Conservation (phyloP, 331 rosid species). For the Malus hybrid region DNA sequence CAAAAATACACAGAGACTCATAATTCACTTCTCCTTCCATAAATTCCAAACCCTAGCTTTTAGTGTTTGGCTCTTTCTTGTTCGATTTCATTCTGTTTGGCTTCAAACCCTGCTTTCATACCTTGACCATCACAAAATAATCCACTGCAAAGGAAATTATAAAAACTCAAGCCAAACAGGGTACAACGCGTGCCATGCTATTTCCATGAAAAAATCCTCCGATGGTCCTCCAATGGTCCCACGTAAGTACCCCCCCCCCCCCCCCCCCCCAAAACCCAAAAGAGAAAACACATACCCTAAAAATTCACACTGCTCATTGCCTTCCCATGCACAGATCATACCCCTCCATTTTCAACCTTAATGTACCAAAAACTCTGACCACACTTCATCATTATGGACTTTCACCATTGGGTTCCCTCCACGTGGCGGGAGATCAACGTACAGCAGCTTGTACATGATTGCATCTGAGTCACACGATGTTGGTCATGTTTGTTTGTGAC, state of each 20-base stretch:
- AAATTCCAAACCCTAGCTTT: constrained; percentile 19
- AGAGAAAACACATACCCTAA: neutral
- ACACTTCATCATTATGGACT: neutral
- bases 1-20: neutral
- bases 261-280: neutral
- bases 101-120: neutral
- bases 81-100: constrained; percentile 5
- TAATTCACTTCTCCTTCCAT: neutral
- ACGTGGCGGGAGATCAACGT: neutral
- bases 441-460: neutral
- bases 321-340: neutral
- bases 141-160: neutral
- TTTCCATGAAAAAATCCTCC: constrained; percentile 11
- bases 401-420: neutral
- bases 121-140: neutral
- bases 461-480: neutral
- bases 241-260: neutral
- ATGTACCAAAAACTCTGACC: constrained; percentile 11
- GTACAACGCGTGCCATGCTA: constrained; percentile 24
- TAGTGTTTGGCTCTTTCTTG: constrained; percentile 1
- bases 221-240: neutral
- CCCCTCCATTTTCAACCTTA: constrained; percentile 1
- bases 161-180: neutral
- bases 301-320: neutral
- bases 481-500: neutral